Evolutionary conservation across 2,329 filamentous ascomycete genomes (phyloP), one percentile per base, ranked within the genome.

Genomic region (Scortechinia acanthostroma): DNA sequence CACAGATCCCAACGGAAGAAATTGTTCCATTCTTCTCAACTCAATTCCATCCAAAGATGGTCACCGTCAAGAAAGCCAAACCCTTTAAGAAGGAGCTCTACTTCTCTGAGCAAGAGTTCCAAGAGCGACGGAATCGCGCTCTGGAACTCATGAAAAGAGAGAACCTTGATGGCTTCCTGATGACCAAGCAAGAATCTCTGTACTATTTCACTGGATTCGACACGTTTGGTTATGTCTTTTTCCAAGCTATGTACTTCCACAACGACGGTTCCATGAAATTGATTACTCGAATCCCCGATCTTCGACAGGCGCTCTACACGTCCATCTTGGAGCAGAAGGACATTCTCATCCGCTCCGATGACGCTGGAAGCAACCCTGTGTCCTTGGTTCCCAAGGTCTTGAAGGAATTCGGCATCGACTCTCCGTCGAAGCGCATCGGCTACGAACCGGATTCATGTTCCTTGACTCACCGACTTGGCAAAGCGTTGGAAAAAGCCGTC

Each of bases 161-260:
- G 44, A 57, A 58, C 4, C 58, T 61, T 19, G 56, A 61, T 49
- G 58, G 58, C 4, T 58, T 61, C 47, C 51, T 61, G 33, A 58
- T 61, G 46, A 60, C 55, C 25, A 61, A 61, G 44, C 58, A 61
- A 52, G 58, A 61, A 44, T 58, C 58, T 13, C 47, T 55, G 5
- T 55, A 55, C 47, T 55, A 55, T 44, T 52, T 61, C 30, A 60
- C 58, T 3, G 58, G 58, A 25, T 61, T 53, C 46, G 58, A 61
- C 45, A 61, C 58, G 20, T 60, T 60, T 43, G 58, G 58, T n/a
- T 61, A 60, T 49, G 58, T 61, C 48, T 61, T 61, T 50, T 61
- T 61, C 47, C 58, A 61, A 48, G 57, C 58, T 42, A 59, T 61
- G 57, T 61, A 61, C 50, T 60, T 61, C 50, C 58, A 61, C 51